These are phyloP conservation scores for Solanum habrochaites DNA, from an alignment of 257 asterid species.

Conservation along the genomic window DNA sequence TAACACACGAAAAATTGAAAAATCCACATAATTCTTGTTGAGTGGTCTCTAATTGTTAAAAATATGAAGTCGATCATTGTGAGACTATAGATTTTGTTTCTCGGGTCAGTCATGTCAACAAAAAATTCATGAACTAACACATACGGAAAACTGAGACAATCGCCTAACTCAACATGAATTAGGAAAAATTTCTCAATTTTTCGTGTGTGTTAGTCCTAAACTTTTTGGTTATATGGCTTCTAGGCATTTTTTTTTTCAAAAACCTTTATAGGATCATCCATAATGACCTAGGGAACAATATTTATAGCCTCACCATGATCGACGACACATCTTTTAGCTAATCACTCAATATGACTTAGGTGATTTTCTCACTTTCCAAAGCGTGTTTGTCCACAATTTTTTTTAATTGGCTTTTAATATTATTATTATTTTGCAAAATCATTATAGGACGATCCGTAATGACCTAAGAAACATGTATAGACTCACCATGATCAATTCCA, in stretches of 20 bases:
- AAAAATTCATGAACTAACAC: background rate
- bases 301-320: background rate
- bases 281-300: background rate
- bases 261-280: no score
- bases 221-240: background rate
- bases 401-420: background rate
- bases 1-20: background rate
- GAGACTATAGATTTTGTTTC: background rate
- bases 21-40: background rate
- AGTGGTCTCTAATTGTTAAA: background rate
- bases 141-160: background rate
- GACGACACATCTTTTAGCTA: background rate
- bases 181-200: no score
- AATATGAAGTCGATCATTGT: background rate
- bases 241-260: no score
- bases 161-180: no score
- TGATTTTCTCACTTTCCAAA: background rate
- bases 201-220: background rate
- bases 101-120: background rate
- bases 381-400: background rate
- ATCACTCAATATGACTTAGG: background rate
- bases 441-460: background rate
- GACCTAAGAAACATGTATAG: background rate
- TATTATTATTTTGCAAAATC: background rate
- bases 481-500: background rate